Conservation (phyloP, 2,329 filamentous ascomycete species). For the Esteya vermicola region DNA sequence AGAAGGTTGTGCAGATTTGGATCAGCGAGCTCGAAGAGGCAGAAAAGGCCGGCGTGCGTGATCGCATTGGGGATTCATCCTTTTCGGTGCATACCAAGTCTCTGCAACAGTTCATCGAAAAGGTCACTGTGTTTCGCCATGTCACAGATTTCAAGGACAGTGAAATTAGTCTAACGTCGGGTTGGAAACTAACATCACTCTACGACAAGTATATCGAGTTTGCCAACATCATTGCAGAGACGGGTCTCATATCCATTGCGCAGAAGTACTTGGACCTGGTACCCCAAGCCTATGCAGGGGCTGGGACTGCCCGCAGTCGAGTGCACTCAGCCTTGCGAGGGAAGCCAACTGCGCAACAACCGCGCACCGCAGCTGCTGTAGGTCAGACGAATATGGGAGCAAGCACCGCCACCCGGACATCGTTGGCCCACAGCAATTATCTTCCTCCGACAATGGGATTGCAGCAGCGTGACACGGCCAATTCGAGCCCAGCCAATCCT, state of each 20-base stretch:
- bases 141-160: conserved; percentile 82
- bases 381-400: neutral
- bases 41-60: conserved; percentile 60
- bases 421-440: no score
- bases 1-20: conserved; percentile 96
- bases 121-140: conserved; percentile 91
- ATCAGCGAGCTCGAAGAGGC: conserved; percentile 75
- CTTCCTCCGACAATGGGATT: no score
- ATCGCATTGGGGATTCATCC: conserved; percentile 56
- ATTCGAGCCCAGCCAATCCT: conserved; percentile 24
- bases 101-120: conserved; percentile 90
- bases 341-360: conserved; percentile 4
- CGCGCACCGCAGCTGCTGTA: conserved; percentile 7
- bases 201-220: conserved; percentile 97
- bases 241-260: conserved; percentile 74
- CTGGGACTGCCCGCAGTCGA: conserved; percentile 72
- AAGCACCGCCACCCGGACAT: no score
- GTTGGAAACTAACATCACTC: conserved; percentile 77
- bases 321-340: conserved; percentile 71
- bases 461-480: conserved; percentile 12
- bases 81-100: conserved; percentile 86
- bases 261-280: conserved; percentile 86
- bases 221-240: conserved; percentile 81
- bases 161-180: conserved; percentile 55
- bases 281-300: conserved; percentile 68